Evolutionary conservation across 164 flowering plant species (phyloP), one percentile per base, ranked within the genome.

Genomic region (Litsea cubeba): DNA sequence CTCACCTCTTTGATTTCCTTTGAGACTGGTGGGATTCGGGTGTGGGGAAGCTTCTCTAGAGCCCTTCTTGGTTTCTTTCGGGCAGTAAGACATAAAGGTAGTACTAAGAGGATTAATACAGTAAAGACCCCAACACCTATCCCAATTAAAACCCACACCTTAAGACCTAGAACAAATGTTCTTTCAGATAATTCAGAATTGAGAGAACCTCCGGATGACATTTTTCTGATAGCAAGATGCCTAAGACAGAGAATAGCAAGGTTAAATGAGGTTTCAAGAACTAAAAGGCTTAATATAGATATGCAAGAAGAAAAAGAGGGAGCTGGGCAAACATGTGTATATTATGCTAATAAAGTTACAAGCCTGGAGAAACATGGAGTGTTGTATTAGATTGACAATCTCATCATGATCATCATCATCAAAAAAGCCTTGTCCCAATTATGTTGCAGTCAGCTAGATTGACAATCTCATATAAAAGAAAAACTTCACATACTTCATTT

Each of bases 1-100:
- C 85, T 80, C 30, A 93, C 88, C 65, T 91, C 98, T 82, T 85
- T 89, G 79, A 93, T 88, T 71, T 91, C 98, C 71, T 85, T 85
- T 0, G 95, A 89, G 40, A 84, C 78, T 32, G 69, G 73, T 12
- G 90, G 90, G 23, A 82, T 83, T 75, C 82, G 91, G 72, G 71
- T 82, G 51, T 82, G 65, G 1, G 91, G 87, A 30, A 87, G 82
- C 51, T 65, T 82, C 64, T 75, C 79, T 28, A 30, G 70, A n/a
- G 76, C 74, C 76, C 77, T 86, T 40, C 46, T 40, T 17, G 94
- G 83, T 80, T 87, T 90, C 79, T 85, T 90, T 67, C 90, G 75
- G 14, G 87, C 81, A 25, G 82, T 84, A 63, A 89, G 84, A 81
- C 89, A 93, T 7, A 89, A 8, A 30, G 83, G 85, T 26, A 87